phyloP scores from a whole-genome alignment of 345 rosid species.

The Pistacia atlantica region DNA sequence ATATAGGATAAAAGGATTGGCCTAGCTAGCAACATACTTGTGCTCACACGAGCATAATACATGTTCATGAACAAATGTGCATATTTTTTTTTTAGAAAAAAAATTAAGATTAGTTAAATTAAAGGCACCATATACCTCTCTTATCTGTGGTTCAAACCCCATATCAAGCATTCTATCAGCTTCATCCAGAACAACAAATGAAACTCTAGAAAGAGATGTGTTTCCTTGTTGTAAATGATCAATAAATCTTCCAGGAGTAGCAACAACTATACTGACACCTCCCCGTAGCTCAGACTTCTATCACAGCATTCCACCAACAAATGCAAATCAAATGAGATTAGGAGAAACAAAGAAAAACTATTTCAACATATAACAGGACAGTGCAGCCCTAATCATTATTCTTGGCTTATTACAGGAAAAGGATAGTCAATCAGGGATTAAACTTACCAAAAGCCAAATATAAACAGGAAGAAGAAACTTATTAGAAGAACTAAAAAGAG shows the following conservation, averaged over 20 bases:
- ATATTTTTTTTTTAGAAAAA: not conserved
- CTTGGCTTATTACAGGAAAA: not conserved
- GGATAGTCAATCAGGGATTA: not conserved
- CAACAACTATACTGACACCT: conserved; percentile 41
- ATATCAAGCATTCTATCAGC: conserved; percentile 54
- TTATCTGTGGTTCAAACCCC: conserved; percentile 51
- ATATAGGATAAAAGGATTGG: not conserved
- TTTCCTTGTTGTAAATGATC: conserved; percentile 47
- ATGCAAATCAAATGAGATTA: not conserved
- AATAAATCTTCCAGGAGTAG: conserved; percentile 50
- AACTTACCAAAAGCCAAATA: not conserved
- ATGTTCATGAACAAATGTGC: not conserved
- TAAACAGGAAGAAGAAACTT: conserved; percentile 1
- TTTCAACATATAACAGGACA: not conserved
- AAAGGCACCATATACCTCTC: conserved; percentile 32
- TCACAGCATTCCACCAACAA: conserved; percentile 13
- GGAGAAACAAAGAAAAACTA: not conserved
- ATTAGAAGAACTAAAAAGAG: not conserved
- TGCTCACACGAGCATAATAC: not conserved
- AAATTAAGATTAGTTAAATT: not conserved
- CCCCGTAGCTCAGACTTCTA: conserved; percentile 39
- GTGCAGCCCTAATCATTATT: not conserved
- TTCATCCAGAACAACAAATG: conserved; percentile 45
- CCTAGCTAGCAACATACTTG: not conserved
- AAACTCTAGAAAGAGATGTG: conserved; percentile 35